Evolutionary conservation across 2,329 filamentous ascomycete genomes (phyloP).

Genomic region (Pochonia chlamydosporia): DNA sequence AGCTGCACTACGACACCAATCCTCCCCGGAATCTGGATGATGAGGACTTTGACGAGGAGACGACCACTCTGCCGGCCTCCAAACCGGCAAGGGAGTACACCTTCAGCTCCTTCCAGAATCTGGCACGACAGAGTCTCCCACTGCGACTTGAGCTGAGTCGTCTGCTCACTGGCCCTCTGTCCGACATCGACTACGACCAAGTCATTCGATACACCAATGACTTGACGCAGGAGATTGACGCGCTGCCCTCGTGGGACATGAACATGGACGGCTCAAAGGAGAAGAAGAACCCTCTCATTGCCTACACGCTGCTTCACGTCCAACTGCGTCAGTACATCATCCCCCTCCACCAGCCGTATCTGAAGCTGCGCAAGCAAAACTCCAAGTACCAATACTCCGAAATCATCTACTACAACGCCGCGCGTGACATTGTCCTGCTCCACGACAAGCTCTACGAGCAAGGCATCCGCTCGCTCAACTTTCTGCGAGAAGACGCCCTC

Average conservation of each 20-base stretch:
- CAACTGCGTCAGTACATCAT: constrained; percentile 58
- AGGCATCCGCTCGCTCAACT: constrained; percentile 53
- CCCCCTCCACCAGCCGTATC: constrained; percentile 54
- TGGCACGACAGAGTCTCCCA: constrained; percentile 49
- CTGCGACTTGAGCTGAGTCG: constrained; percentile 53
- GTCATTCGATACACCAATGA: constrained; percentile 57
- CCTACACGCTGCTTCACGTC: constrained; percentile 55
- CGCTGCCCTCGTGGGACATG: constrained; percentile 49
- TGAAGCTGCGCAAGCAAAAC: constrained; percentile 53
- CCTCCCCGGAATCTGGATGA: constrained; percentile 54
- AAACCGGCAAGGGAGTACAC: constrained; percentile 50
- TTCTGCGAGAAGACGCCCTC: constrained; percentile 53
- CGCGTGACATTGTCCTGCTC: constrained; percentile 55
- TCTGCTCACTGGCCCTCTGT: constrained; percentile 47
- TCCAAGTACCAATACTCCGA: constrained; percentile 59
- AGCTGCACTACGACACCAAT: constrained; percentile 49
- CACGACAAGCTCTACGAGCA: constrained; percentile 55
- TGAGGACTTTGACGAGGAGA: constrained; percentile 50
- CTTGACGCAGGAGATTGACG: constrained; percentile 55
- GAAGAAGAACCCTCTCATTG: constrained; percentile 50
- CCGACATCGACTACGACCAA: constrained; percentile 55
- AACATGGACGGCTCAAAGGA: constrained; percentile 28
- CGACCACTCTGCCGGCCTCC: constrained; percentile 43
- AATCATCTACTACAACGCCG: constrained; percentile 58
- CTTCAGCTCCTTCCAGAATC: constrained; percentile 52